Evolutionary conservation across 148 eudicot species (phyloP), one percentile per base, ranked within the genome.

Genomic region (Silene latifolia): DNA sequence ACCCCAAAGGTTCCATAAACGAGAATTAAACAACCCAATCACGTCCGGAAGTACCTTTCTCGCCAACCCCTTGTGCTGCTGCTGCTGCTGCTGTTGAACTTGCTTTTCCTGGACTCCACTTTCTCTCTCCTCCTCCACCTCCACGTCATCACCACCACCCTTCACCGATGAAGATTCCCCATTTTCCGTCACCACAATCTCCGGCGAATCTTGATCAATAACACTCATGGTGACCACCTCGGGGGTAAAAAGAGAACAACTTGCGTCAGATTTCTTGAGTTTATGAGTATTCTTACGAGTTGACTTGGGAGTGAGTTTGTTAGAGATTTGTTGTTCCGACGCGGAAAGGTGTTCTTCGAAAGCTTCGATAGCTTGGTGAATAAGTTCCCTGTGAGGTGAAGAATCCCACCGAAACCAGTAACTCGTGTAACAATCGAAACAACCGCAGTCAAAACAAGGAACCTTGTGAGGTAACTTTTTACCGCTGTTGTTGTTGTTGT

Each of bases 1-100:
- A 86, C 86, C 80, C 94, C 92, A 88, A 86, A 88, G 89, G 56
- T 85, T 83, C 90, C 89, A 92, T 70, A 92, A 88, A 87, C 94
- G 94, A 35, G 92, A 92, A 73, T 85, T 81, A 11, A 92, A 81
- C 67, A 89, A 25, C 59, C 94, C 94, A 62, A 92, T 81, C 77
- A 92, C 87, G 80, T 92, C 97, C 97, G 94, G 97, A 48, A 89
- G 67, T 11, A 89, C 85, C 80, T 87, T 92, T 83, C 89, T 87
- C 44, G 86, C 92, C 74, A 91, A 77, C 58, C 93, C 97, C 72
- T 85, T 89, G 65, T 86, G 61, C 67, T 82, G 66, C 65, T 67
- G 67, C 27, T 66, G 58, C 14, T n/a, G 27, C 81, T 67, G 78
- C 61, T 74, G 8, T 14, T 35, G 4, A 27, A 27, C 29, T 32